These are phyloP conservation scores for Cymodocea nodosa DNA, from an alignment of 116 monocot genomes.

Conservation along the genomic window DNA sequence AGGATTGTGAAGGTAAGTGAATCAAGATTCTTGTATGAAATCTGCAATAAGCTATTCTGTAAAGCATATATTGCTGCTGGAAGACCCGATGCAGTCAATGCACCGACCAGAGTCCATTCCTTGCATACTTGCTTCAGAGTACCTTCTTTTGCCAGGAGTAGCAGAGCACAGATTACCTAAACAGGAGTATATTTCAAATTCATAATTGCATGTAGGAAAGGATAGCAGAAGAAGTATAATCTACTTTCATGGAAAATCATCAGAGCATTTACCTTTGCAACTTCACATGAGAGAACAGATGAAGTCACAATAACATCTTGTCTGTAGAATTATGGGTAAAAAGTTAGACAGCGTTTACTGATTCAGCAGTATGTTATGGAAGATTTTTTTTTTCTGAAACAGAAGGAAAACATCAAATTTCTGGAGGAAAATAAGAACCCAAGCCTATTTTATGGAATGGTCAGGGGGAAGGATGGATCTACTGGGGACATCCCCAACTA, in stretches of 20 bases:
- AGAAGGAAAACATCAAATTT: no score
- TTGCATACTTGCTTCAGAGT: conserved; percentile 39
- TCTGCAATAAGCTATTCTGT: conserved; percentile 93
- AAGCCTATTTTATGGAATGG: no score
- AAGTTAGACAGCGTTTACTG: no score
- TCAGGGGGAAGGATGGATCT: no score
- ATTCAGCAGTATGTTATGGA: no score
- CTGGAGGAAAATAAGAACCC: no score
- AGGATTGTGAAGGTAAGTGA: conserved; percentile 94
- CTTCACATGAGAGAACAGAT: conserved; percentile 68
- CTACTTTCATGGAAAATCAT: neutral
- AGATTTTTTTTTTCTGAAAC: no score
- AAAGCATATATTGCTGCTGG: conserved; percentile 93
- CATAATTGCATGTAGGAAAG: neutral
- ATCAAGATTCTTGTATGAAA: conserved; percentile 90
- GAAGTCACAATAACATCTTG: conserved; percentile 87
- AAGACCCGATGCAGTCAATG: conserved; percentile 86
- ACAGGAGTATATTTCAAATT: neutral
- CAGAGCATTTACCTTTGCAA: conserved; percentile 57
- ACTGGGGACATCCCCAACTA: no score
- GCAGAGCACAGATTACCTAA: conserved; percentile 71
- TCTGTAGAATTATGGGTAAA: conserved; percentile 27
- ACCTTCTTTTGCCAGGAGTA: conserved; percentile 63
- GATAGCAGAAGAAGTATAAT: neutral
- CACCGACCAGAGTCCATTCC: conserved; percentile 61